Base-by-base conservation (phyloP, 2,329 filamentous ascomycete species). In the Fusarium annulatum region DNA sequence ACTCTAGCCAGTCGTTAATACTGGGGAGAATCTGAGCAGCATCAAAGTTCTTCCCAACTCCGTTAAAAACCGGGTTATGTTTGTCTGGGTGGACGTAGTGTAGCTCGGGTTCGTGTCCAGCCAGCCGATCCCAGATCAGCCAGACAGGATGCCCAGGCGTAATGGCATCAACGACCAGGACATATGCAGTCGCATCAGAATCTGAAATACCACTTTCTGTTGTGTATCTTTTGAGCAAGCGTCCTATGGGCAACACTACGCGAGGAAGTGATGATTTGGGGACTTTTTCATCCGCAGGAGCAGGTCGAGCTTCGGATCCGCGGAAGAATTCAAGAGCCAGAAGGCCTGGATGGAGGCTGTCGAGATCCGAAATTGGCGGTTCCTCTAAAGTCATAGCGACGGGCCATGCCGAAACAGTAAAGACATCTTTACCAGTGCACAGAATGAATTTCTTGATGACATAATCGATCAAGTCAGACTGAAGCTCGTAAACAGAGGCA, bases 401-500 rank as follows among this genome's bases (percentile, higher is more conserved):
- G 11, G n/a, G n/a, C 2, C 10, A 3, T 43, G 15, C 4, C 42
- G n/a, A 43, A 8, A 43, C 16, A 23, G 9, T 43, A 18, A 43
- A 12, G 42, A 7, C 2, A 10, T 43, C 42, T 18, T 43, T 12
- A 2, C 42, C 42, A 9, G 42, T 43, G 16, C 42, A 43, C 16
- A 43, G n/a, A 43, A 26, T 8, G 16, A 23, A 18, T 23, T 16
- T 4, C n/a, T 5, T 5, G 1, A 42, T 14, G 41, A 5, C 7
- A 23, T 23, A 4, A 0, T 16, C 1, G 21, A 0, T 0, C n/a
- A 43, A 43, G 6, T 16, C 41, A 2, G 11, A 1, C 6, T 9
- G n/a, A 23, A 5, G 6, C 4, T 4, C 5, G n/a, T 12, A 1
- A 23, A 23, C n/a, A 18, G n/a, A 26, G 42, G 7, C 42, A 23